These are phyloP conservation scores for Cladophialophora yegresii DNA, from an alignment of 2,329 filamentous ascomycete species.

Conservation along the genomic window DNA sequence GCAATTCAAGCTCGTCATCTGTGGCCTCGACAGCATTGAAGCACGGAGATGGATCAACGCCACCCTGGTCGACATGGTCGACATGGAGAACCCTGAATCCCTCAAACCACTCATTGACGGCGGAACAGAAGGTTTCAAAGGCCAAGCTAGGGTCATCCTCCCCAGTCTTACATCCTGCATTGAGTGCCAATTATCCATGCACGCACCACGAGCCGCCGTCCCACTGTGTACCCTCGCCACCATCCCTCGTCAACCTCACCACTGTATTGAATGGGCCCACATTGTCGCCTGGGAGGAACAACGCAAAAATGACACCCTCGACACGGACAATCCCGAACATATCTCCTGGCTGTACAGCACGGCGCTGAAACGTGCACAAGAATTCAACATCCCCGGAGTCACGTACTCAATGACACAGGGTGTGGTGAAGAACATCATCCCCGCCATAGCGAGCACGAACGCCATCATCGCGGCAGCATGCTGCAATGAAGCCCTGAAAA, in stretches of 20 bases:
- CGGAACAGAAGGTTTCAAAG: slow-evolving; percentile 97
- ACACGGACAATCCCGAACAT: slow-evolving; percentile 95
- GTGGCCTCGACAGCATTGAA: slow-evolving; percentile 94
- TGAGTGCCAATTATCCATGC: slow-evolving; percentile 98
- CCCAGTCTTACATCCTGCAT: slow-evolving; percentile 94
- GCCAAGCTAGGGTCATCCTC: slow-evolving; percentile 87
- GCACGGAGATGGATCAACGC: slow-evolving; percentile 98
- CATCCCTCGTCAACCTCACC: slow-evolving; percentile 93
- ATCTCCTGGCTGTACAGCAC: slow-evolving; percentile 95
- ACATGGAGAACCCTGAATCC: slow-evolving; percentile 76
- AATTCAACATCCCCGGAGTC: slow-evolving; percentile 89
- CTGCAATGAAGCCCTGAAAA: slow-evolving; percentile 96
- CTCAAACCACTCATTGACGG: slow-evolving; percentile 95
- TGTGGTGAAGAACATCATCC: slow-evolving; percentile 99
- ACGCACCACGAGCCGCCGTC: slow-evolving; percentile 93
- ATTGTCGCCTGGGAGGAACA: slow-evolving; percentile 95
- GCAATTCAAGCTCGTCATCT: slow-evolving; percentile 92
- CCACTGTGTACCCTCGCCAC: slow-evolving; percentile 95
- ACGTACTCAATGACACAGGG: slow-evolving; percentile 96
- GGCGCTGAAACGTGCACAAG: slow-evolving; percentile 74
- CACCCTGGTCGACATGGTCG: slow-evolving; percentile 86
- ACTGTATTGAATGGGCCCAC: slow-evolving; percentile 98
- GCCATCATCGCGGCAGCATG: slow-evolving; percentile 93
- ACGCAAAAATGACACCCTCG: slow-evolving; percentile 78
- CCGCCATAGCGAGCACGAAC: slow-evolving; percentile 96